Conservation (phyloP, 345 rosid genomes). For the Camelina hispida region DNA sequence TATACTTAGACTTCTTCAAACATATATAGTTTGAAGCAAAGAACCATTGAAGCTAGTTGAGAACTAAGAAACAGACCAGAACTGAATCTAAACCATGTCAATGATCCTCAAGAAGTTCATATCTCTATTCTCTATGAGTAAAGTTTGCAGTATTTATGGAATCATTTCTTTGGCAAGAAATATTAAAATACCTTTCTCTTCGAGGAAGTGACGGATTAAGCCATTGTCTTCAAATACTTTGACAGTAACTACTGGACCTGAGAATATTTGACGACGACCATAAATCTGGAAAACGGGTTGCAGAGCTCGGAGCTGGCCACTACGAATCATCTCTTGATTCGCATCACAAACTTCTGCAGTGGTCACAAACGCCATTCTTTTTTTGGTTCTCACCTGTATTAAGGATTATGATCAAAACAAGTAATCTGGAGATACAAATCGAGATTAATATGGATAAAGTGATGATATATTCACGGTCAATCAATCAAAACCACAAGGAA, state of each 20-base stretch:
- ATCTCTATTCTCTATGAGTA: background rate
- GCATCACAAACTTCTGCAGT: slow-evolving; percentile 91
- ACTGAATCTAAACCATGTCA: background rate
- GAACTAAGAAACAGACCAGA: slow-evolving; percentile 4
- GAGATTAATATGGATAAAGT: background rate
- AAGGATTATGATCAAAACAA: slow-evolving; percentile 22
- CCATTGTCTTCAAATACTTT: slow-evolving; percentile 87
- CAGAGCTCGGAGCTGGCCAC: slow-evolving; percentile 82
- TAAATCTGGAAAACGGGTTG: slow-evolving; percentile 77
- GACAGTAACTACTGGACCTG: slow-evolving; percentile 80
- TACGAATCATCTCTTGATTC: slow-evolving; percentile 70
- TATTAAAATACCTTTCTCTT: slow-evolving; percentile 58
- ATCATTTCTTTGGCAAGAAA: background rate
- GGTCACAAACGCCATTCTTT: slow-evolving; percentile 73
- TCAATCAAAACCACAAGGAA: slow-evolving; percentile 22
- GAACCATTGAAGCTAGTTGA: background rate
- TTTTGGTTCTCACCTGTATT: slow-evolving; percentile 32
- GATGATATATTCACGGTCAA: background rate
- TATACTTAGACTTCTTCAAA: background rate
- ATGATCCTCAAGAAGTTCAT: background rate
- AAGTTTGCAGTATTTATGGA: slow-evolving; percentile 10
- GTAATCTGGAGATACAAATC: background rate
- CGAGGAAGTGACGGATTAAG: slow-evolving; percentile 77
- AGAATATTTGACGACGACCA: slow-evolving; percentile 78
- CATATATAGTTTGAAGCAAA: slow-evolving; percentile 18